Base-by-base conservation (phyloP, 2,329 filamentous ascomycete genomes). In the Ophiognomonia clavigignenti-juglandacearum region DNA sequence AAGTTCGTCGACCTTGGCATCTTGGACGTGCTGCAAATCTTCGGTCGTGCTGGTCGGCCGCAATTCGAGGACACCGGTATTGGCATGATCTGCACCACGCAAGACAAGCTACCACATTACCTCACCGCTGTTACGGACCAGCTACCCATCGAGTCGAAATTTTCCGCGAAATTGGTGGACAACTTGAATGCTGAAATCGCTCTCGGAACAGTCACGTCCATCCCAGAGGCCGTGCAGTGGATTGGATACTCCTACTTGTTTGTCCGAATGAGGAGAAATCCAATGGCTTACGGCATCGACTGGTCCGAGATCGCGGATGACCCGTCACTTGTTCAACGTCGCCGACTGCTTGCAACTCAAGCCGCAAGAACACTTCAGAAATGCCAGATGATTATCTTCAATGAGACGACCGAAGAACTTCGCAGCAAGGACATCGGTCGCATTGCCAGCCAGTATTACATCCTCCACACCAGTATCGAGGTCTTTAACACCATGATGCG, bases 311-410 rank as follows among this genome's bases (percentile, higher is more conserved):
- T 89, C 45, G 76, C 83, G 26, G 87, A 97, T 56, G 93, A 98
- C 58, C 91, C 90, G 0, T 84, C 83, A 50, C 77, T 98, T 22
- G 89, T 96, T 2, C 86, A 93, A 60, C 78, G 92, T 56, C 82
- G 93, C 43, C 82, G 91, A 3, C 84, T 93, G 54, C 73, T 98
- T 43, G 86, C 93, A 45, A 90, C 95, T 37, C 85, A 95, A 57
- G 93, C 93, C 20, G 93, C 93, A 1, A 78, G 84, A 36, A 87
- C 88, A 5, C 71, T 98, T 36, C 91, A 96, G 61, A 79, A 91
- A 60, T 95, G 88, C 57, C 93, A 98, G 67, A 98, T 98, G 95
- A 93, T 98, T 59, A 93, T 98, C 47, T 98, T 92, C 72, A 96
- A 98, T 56, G 93, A 97, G 61, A 80, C 75, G 16, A 98, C 92